Base-by-base conservation (phyloP, 208 protist species). In the Acanthamoeba lenticulata region DNA sequence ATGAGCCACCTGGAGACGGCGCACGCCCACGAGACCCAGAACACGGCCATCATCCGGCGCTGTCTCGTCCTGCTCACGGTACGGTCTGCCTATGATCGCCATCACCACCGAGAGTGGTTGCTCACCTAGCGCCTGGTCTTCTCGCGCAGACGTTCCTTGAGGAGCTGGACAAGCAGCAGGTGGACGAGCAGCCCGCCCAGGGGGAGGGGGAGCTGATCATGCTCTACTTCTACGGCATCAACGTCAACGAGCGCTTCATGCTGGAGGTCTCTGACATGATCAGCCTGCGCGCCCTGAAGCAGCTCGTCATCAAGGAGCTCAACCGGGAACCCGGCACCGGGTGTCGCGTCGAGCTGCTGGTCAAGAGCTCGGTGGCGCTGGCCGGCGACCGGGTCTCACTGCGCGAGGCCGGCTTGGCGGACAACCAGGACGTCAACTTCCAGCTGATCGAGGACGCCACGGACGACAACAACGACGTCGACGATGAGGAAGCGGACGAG, bases 1-100 rank as follows among this genome's bases (percentile, higher is more conserved):
- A 91, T 91, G 85, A 44, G 47, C 24, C 85, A 91, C n/a, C 57
- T 91, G 40, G 85, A 91, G 27, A 44, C 67, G 42, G 85, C 55
- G 11, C 65, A 67, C 36, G 38, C 45, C 32, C 32, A 62, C 34
- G 32, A 44, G 19, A 72, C 4, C 13, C 27, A 91, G 38, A 69
- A 91, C 57, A 49, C 55, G 1, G 55, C 27, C 34, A 15, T 62
- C 85, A 69, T 91, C 57, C 1, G 42, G 38, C 85, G 85, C 52
- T 91, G 85, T 38, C 85, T 91, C 38, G 47, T 32, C 27, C 45
- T 91, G 13, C 57, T 91, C 32, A 91, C 55, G 45, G 85, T 91
- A 65, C 32, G 15, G 85, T 34, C 32, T 24, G 32, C 1, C 42
- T 36, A 27, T 44, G 21, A 9, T 45, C 36, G 4, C 24, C 13